Evolutionary conservation across 1,284 basidiomycete genomes (phyloP), one percentile per base, ranked within the genome.

Genomic region (Leccinum subrobustum): DNA sequence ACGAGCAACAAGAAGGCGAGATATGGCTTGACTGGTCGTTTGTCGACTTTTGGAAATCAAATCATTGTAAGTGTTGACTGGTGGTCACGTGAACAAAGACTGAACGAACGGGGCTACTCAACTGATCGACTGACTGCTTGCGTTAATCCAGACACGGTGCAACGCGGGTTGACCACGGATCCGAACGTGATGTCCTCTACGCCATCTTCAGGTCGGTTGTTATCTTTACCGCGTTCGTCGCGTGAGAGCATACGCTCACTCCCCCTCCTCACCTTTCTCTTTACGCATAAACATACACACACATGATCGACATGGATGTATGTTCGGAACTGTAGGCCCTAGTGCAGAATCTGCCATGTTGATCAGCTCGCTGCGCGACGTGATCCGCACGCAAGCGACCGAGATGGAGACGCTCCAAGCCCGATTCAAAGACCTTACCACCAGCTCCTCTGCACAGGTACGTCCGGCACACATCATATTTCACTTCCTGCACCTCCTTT

Each of bases 11-110:
- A 16, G 91, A 92, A 66, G 86, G 86, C n/a, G 96, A 96, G 72
- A 80, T 98, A 35, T 99, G 96, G 96, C 93, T 99, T 72, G 95
- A 98, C 73, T 98, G 95, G 94, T 85, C 89, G 2, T 99, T 98
- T 76, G 89, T 98, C n/a, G 96, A 99, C 75, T 99, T 98, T 73
- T 96, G 95, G 91, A 98, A 98, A 77, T 94, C 93, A 57, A 95
- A 96, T 71, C 96, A 95, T 69, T 93, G 95, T 96, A 67, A 72
- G 27, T 18, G 5, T 23, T 23, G 20, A 23, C 20, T 23, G 20
- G 20, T 23, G 20, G 9, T 29, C 27, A 52, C 50, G 29, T n/a
- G 3, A 4, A 12, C 25, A 18, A 33, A 7, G 14, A 5, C 55
- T 66, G 47, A 64, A 4, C 16, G 7, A 2, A 7, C n/a, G 51